Base-by-base conservation (phyloP, 352 stramenopile species). In the Globisporangium rhizosaccharum region DNA sequence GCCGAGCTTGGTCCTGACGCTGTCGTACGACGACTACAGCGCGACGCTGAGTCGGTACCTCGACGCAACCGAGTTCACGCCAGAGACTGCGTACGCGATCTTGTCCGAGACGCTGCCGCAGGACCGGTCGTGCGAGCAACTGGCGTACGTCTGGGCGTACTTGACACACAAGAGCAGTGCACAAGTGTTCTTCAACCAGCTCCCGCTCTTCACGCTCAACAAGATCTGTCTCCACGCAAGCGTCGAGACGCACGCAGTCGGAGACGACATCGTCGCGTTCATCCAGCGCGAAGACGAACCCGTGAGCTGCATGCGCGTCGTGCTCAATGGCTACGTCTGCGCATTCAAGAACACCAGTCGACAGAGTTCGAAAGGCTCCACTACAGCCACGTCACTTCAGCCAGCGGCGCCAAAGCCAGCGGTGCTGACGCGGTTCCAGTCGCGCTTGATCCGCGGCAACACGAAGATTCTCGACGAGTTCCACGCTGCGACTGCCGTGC, bases 111-210 rank as follows among this genome's bases (percentile, higher is more conserved):
- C 62, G 4, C 53, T 68, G 15, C 70, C 72, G 50, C 75, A 65
- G 62, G 72, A 85, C 50, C 75, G 75, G 9, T 79, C 68, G 2
- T 71, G 76, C 12, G 72, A 80, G 50, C 70, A 85, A 47, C 18
- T 85, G 3, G 26, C 45, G 0, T 79, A 72, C 49, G 20, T 80
- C 2, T 63, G 46, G 46, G 57, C 30, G n/a, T 85, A 70, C 51
- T 39, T 85, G 48, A 62, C 58, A 20, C 59, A 54, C 11, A 52
- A 58, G 30, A 71, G 61, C 18, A 61, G 57, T 55, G 68, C 72
- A 3, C 71, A 56, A 25, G 45, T 76, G 5, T 80, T 85, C 25
- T 82, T 85, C 56, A 51, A 51, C 2, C 72, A 80, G 28, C 50
- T 85, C 2, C 70, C 72, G 23, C 45, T 49, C 3, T 48, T 45